A percentile compares a stretch with the other conserved stretches of the same genome.
These are phyloP conservation scores for Corylus avellana DNA, from an alignment of 306 rosid species.

Conservation along the genomic window DNA sequence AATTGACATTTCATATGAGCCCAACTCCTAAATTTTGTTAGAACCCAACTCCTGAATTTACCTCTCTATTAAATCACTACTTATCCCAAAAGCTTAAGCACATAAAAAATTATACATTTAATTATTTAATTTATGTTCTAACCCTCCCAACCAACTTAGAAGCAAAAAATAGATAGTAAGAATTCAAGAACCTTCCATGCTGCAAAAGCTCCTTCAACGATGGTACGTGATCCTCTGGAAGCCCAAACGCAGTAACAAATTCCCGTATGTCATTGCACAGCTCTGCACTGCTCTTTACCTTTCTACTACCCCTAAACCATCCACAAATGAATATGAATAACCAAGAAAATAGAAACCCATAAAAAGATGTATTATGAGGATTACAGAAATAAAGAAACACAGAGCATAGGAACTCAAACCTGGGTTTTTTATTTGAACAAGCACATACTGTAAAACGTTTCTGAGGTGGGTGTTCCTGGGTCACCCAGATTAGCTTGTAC, in stretches of 20 bases:
- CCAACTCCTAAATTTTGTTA: too few relatives aligned
- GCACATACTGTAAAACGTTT: slow-evolving; percentile 28
- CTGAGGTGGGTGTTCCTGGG: slow-evolving; percentile 24
- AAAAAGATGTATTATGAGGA: background rate
- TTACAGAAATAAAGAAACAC: background rate
- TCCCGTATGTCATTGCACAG: slow-evolving; percentile 66
- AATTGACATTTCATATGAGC: too few relatives aligned
- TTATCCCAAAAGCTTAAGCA: too few relatives aligned
- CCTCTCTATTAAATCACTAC: too few relatives aligned
- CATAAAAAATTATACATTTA: too few relatives aligned
- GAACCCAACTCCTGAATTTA: too few relatives aligned
- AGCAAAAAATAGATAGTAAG: background rate
- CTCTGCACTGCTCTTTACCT: slow-evolving; percentile 70
- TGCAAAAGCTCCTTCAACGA: slow-evolving; percentile 70
- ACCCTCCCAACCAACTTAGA: background rate
- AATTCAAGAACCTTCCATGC: slow-evolving; percentile 66
- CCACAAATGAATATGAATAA: background rate
- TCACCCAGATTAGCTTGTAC: slow-evolving; percentile 6
- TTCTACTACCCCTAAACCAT: slow-evolving; percentile 51
- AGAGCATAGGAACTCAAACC: slow-evolving; percentile 28
- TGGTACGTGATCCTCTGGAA: slow-evolving; percentile 69
- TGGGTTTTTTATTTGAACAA: slow-evolving; percentile 39
- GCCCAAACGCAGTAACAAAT: slow-evolving; percentile 58
- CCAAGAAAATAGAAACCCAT: background rate
- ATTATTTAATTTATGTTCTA: too few relatives aligned